Base-by-base conservation (phyloP, 768 basidiomycete genomes). In the Boletus reticuloceps region DNA sequence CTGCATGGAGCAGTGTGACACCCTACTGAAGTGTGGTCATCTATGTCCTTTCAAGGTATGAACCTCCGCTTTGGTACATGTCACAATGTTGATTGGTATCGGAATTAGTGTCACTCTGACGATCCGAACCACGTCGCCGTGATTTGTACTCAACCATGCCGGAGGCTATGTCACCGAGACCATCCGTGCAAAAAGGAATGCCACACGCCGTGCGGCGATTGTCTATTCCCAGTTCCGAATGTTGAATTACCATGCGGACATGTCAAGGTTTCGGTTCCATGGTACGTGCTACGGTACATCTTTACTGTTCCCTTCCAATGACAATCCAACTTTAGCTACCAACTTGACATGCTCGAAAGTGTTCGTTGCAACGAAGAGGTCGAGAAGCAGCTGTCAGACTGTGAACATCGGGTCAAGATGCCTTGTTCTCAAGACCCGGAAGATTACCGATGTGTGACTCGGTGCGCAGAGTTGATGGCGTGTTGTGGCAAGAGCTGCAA, bases 221-320 rank as follows among this genome's bases (percentile, higher is more conserved):
- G 87, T 63, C 43, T 38, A 20, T 82, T 83, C 64, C 72, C 74
- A 3, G 63, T 83, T 16, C 62, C 67, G 4, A 63, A 77, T 3
- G 76, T 88, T 13, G 25, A 52, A 31, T 72, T 89, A 17, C 82
- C 85, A 0, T 89, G 87, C 58, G 83, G 83, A 2, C 86, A 88
- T 64, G 50, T 62, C 27, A 72, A 67, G 17, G 12, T 58, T 13
- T 68, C 70, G 0, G 74, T 84, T 41, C 69, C 74, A 25, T 88
- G 86, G 85, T 85, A 60, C 47, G 77, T 59, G 38, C 20, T 4
- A 14, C 3, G 14, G 16, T 1, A 20, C 11, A 1, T 13, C 6
- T 27, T 43, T 16, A 1, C 50, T 25, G 13, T 46, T 51, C 27
- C 53, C 10, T 29, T 47, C 5, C 9, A 27, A 40, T 57, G 17